phyloP scores from a whole-genome alignment of 2,329 filamentous ascomycete genomes.

The Neoscytalidium dimidiatum region DNA sequence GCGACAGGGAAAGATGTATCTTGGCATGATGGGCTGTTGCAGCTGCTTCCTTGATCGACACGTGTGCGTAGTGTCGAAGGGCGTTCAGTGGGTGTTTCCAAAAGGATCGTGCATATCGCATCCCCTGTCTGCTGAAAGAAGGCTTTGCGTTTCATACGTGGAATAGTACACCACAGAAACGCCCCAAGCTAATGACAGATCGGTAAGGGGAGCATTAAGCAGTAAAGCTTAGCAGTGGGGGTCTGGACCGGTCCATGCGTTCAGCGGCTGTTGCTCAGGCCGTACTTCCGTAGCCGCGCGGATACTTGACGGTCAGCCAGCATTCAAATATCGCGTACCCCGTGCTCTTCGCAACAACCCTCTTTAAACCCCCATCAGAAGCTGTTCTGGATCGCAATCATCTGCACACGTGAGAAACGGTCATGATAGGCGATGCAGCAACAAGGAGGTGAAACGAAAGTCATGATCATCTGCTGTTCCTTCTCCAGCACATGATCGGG shows the following conservation, averaged over 20 bases:
- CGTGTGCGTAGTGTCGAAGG: not conserved
- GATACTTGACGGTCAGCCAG: not conserved
- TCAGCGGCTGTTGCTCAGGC: not conserved
- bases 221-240: not conserved
- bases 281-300: not conserved
- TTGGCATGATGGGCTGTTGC: not conserved
- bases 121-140: not conserved
- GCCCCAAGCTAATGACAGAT: not conserved
- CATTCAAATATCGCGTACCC: not conserved
- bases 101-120: conserved; percentile 1
- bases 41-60: not conserved
- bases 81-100: not conserved
- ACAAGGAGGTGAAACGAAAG: not conserved
- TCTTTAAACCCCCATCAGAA: not conserved
- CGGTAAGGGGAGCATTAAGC: not conserved
- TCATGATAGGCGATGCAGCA: not conserved
- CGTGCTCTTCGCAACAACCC: not conserved
- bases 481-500: not conserved
- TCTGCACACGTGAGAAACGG: not conserved
- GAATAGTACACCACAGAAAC: not conserved
- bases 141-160: not conserved
- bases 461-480: not conserved
- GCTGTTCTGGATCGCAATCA: not conserved
- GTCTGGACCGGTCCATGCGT: not conserved
- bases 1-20: not conserved